Percentiles rank a stretch among this genome's conserved stretches.
Conservation (phyloP, 495 filamentous ascomycete genomes). For the Pyrenula aspistea region DNA sequence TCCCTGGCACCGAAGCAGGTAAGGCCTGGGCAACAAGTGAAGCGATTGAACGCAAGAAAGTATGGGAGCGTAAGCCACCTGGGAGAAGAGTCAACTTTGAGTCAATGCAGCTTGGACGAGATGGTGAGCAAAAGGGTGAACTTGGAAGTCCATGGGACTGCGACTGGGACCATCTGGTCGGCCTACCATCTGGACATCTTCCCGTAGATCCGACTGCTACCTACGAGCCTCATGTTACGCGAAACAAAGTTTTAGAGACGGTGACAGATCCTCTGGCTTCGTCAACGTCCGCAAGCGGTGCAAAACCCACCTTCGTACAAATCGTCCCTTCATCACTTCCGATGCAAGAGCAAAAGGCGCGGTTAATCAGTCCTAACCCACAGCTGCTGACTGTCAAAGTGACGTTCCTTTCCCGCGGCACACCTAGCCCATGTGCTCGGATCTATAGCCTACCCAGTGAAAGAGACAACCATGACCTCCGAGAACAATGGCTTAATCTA, state of each 20-base stretch:
- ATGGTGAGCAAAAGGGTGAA: slow-evolving; percentile 66
- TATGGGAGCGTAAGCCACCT: slow-evolving; percentile 73
- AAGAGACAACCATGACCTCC: slow-evolving; percentile 24
- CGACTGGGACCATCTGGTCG: slow-evolving; percentile 66
- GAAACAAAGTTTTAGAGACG: background rate
- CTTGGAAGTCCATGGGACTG: slow-evolving; percentile 75
- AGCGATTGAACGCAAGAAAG: slow-evolving; percentile 42
- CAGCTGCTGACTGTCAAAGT: slow-evolving; percentile 47
- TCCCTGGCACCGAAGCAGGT: slow-evolving; percentile 70
- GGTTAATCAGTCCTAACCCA: background rate
- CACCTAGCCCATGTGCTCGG: slow-evolving; percentile 48
- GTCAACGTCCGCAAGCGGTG: slow-evolving; percentile 21
- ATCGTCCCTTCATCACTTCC: background rate
- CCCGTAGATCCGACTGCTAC: slow-evolving; percentile 8
- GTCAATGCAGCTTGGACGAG: slow-evolving; percentile 45
- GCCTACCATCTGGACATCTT: slow-evolving; percentile 6
- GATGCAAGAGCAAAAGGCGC: slow-evolving; percentile 7
- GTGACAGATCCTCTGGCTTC: background rate
- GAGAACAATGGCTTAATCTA: slow-evolving; percentile 40
- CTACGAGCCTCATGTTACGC: background rate
- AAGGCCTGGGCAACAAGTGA: slow-evolving; percentile 62
- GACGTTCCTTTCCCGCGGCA: slow-evolving; percentile 44
- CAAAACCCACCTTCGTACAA: slow-evolving; percentile 13
- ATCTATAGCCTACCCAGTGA: slow-evolving; percentile 56
- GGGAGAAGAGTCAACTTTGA: slow-evolving; percentile 69